Conservation (phyloP, 805 yeast species). For the Nakazawaea peltata region DNA sequence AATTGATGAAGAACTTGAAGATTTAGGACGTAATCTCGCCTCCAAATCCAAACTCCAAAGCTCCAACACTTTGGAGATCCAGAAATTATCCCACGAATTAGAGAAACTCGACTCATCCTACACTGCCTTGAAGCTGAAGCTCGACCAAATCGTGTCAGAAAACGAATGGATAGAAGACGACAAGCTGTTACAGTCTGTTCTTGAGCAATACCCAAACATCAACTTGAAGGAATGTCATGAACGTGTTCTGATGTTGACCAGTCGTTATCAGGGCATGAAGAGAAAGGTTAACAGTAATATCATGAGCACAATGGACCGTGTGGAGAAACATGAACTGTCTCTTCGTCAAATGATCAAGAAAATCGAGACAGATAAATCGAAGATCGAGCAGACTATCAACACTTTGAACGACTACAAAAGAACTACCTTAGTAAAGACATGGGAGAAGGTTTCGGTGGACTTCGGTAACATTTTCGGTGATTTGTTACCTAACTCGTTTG, state of each 20-base stretch:
- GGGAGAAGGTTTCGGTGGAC: constrained; percentile 79
- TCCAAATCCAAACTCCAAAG: constrained; percentile 34
- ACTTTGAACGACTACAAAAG: constrained; percentile 81
- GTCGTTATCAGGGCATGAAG: constrained; percentile 60
- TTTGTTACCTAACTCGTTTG: constrained; percentile 80
- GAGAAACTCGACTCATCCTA: constrained; percentile 36
- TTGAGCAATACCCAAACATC: constrained; percentile 56
- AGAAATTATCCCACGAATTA: constrained; percentile 46
- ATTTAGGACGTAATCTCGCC: constrained; percentile 39
- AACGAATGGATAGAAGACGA: constrained; percentile 72
- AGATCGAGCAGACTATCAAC: constrained; percentile 80
- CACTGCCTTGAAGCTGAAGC: constrained; percentile 25
- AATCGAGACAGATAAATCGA: constrained; percentile 80
- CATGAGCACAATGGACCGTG: constrained; percentile 86
- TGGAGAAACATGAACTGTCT: constrained; percentile 77
- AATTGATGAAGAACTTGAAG: constrained; percentile 68
- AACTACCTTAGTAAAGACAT: constrained; percentile 74
- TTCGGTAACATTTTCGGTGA: constrained; percentile 89
- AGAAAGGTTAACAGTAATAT: constrained; percentile 79
- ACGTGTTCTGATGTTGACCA: constrained; percentile 47
- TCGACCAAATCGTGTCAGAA: constrained; percentile 40
- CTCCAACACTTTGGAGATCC: constrained; percentile 42
- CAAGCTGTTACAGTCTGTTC: constrained; percentile 42
- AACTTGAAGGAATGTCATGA: constrained; percentile 56
- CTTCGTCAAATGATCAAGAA: constrained; percentile 76